phyloP scores from a whole-genome alignment of 176 grass and related monocot genomes.

The Cymbopogon citratus region DNA sequence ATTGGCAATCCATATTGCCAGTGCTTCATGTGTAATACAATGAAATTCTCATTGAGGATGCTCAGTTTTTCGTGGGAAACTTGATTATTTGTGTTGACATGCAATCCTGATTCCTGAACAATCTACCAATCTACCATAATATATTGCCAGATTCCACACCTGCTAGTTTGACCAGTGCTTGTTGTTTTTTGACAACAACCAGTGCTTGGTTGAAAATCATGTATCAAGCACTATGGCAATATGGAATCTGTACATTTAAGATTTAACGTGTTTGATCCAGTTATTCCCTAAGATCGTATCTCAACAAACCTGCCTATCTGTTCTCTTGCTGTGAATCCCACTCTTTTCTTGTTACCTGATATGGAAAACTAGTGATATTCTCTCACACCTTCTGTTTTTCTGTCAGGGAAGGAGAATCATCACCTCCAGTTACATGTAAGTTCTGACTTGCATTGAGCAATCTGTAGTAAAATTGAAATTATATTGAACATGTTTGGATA shows the following conservation, averaged over 20 bases:
- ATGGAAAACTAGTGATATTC: background rate
- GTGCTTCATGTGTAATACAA: background rate
- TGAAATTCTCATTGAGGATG: background rate
- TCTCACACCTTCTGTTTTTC: conserved; percentile 13
- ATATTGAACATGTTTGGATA: conserved; percentile 1
- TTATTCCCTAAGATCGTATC: background rate
- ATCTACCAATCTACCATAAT: background rate
- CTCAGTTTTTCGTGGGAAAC: background rate
- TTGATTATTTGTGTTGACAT: background rate
- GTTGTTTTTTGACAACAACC: too few relatives aligned
- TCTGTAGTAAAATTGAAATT: background rate
- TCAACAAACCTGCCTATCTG: background rate
- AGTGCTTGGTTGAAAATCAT: background rate
- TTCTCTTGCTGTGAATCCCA: background rate
- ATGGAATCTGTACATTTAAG: too few relatives aligned
- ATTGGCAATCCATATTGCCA: conserved; percentile 3
- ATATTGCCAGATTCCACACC: background rate
- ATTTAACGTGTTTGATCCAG: background rate
- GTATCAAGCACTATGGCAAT: too few relatives aligned
- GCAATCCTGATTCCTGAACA: too few relatives aligned
- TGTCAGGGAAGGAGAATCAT: conserved; percentile 69
- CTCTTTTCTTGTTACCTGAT: background rate
- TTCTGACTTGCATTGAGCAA: conserved; percentile 14
- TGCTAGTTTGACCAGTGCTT: background rate
- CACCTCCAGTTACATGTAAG: conserved; percentile 69